Evolutionary conservation across 768 basidiomycete species (phyloP), one percentile per base, ranked within the genome.

Genomic region (Tricholoma hemisulphureum): DNA sequence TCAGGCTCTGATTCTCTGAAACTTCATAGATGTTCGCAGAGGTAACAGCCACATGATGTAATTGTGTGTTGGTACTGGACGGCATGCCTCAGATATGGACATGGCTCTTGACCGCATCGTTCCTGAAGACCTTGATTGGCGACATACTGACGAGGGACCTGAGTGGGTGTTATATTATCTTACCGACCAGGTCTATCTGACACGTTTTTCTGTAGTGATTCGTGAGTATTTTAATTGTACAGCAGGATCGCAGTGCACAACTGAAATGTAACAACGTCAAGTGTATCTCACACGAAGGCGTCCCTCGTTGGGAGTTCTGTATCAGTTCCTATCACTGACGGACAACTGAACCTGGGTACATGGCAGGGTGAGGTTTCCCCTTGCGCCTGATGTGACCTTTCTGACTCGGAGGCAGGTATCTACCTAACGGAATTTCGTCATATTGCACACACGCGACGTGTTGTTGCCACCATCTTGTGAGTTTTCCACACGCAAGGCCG

Each of bases 31-130:
- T 64, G 71, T 77, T 45, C 67, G 74, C 50, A 75, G 69, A 69
- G 71, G 71, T 73, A 29, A 28, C 26, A 28, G 9, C 46, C 23
- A 9, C 26, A 28, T 49, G n/a, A 8, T 28, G 28, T 43, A 11
- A 3, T 18, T 28, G 10, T 11, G 5, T 29, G n/a, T 16, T 9
- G 46, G 16, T 29, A 18, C 26, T 49, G 26, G 9, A 49, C 46
- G 29, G 4, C 26, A 45, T 2, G 18, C 37, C 46, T 34, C 58
- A 91, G 95, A 97, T 68, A 95, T 97, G 94, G 87, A 92, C 65
- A 96, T 95, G 92, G 91, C 92, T 4, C 75, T 97, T 18, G 95
- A 97, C 72, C 80, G 74, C 28, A 85, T 97, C 58, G 93, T 98
- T 0, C 95, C 95, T 0, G 94, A 97, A 68, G 79, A 69, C 13